These are phyloP conservation scores for Choanephora cucurbitarum DNA, from an alignment of 371 early-diverging fungal genomes.

Conservation along the genomic window DNA sequence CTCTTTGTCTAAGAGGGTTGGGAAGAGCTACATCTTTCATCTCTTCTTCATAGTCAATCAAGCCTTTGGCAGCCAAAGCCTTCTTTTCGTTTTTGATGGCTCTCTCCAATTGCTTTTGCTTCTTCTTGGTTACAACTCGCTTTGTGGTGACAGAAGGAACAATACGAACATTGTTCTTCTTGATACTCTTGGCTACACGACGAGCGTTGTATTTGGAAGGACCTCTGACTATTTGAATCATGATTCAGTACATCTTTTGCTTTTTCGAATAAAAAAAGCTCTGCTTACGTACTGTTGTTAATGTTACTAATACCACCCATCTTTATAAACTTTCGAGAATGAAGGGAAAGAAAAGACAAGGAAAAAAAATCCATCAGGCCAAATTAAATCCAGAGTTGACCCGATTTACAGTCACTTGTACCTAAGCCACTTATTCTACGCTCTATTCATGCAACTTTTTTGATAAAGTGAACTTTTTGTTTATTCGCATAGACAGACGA, in stretches of 20 bases:
- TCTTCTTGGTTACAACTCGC: constrained; percentile 44
- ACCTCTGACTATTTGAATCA: constrained; percentile 19
- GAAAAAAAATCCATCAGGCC: not conserved
- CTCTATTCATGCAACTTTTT: no score
- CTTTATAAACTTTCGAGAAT: constrained; percentile 7
- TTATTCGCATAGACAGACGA: not conserved
- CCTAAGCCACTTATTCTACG: no score
- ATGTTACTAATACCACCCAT: constrained; percentile 34
- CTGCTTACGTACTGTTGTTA: constrained; percentile 20
- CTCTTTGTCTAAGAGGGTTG: constrained; percentile 35
- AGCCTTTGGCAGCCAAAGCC: constrained; percentile 34
- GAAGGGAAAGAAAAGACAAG: constrained; percentile 10
- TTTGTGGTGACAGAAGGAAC: constrained; percentile 24
- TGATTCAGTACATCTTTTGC: not conserved
- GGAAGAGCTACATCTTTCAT: constrained; percentile 43
- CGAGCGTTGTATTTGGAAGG: constrained; percentile 18
- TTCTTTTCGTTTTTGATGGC: constrained; percentile 41
- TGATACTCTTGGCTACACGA: constrained; percentile 22
- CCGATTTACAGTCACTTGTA: constrained; percentile 13
- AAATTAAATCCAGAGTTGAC: no score
- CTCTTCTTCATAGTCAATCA: constrained; percentile 47
- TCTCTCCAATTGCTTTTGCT: constrained; percentile 44
- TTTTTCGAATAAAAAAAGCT: not conserved
- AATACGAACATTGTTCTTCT: constrained; percentile 13
- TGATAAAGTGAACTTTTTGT: no score